Base-by-base conservation (phyloP, 306 rosid genomes). In the Ormosia emarginata region DNA sequence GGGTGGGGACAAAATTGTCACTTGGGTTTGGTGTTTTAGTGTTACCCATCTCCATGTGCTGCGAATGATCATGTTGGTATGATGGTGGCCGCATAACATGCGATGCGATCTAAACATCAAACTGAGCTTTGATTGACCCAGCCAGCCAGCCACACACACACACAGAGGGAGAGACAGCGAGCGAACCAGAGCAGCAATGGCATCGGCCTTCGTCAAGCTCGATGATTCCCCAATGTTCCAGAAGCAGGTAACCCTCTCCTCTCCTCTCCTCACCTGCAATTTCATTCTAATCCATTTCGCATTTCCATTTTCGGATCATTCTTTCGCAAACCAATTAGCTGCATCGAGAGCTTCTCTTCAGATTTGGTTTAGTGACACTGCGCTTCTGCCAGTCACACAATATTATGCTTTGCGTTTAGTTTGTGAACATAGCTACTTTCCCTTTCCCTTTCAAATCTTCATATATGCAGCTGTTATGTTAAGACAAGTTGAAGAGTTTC, bases 151-250 rank as follows among this genome's bases (percentile, higher is more conserved):
- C 4, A 67, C 18, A 76, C 58, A 3, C 33, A 7, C 9, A 8
- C 63, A 15, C 66, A n/a, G n/a, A n/a, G n/a, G n/a, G 14, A 5
- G 47, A 7, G 47, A 17, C 9, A 72, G 64, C 63, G 12, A 49
- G 40, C 40, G 33, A 29, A 52, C 24, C 24, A 9, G 49, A 52
- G 1, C 57, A 52, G 70, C 66, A 90, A 93, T 93, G 98, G 96
- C 93, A 70, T 87, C 93, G 62, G 79, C 98, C 12, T 95, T 93
- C 75, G 76, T 90, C 89, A 95, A 89, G 89, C 96, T 95, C 33
- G 99, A 95, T 46, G 99, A 95, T 81, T 95, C 99, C 49, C 99
- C 99, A 29, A 95, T 95, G 98, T 95, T 95, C 85, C 94, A 90
- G 89, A 95, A 88, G 71, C 98, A 95, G 98, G 99, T 92, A 68